Conservation (phyloP, 2,329 filamentous ascomycete species). For the Claviceps sp. region DNA sequence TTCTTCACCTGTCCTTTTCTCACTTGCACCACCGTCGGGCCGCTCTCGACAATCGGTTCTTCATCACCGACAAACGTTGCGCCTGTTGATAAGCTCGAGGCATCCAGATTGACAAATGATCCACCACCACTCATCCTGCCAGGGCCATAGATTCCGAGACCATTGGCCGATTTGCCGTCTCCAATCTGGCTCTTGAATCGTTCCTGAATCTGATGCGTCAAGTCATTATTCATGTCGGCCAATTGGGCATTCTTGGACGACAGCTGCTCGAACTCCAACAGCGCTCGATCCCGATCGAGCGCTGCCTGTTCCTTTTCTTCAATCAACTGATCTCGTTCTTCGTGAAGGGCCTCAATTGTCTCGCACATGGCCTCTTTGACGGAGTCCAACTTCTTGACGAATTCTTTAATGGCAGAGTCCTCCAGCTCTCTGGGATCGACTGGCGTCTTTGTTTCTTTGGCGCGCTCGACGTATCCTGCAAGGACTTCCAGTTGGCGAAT, state of each 20-base stretch:
- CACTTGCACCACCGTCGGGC: conserved; percentile 91
- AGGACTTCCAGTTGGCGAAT: conserved; percentile 83
- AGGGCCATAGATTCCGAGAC: conserved; percentile 43
- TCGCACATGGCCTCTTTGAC: conserved; percentile 46
- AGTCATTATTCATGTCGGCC: conserved; percentile 86
- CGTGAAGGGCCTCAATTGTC: conserved; percentile 45
- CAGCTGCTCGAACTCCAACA: conserved; percentile 90
- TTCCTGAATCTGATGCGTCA: conserved; percentile 88
- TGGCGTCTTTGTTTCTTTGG: conserved; percentile 69
- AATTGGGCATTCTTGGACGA: conserved; percentile 91
- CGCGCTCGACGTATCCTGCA: conserved; percentile 74
- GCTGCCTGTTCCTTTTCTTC: conserved; percentile 76
- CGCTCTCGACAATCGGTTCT: conserved; percentile 52
- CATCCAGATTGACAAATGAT: conserved; percentile 38
- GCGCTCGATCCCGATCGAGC: conserved; percentile 79
- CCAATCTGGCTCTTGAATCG: conserved; percentile 71
- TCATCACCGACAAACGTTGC: conserved; percentile 51
- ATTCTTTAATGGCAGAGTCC: conserved; percentile 79
- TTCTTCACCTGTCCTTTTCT: conserved; percentile 90
- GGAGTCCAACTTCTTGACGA: conserved; percentile 60
- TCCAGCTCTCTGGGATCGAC: conserved; percentile 74
- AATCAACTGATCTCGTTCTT: conserved; percentile 65
- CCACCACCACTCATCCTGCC: conserved; percentile 33
- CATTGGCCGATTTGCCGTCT: conserved; percentile 36
- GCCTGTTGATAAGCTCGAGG: conserved; percentile 40